A percentile compares a stretch with the other conserved stretches of the same genome.
Evolutionary conservation across 2,329 filamentous ascomycete species (phyloP).

Genomic region (Colletotrichum sp.): DNA sequence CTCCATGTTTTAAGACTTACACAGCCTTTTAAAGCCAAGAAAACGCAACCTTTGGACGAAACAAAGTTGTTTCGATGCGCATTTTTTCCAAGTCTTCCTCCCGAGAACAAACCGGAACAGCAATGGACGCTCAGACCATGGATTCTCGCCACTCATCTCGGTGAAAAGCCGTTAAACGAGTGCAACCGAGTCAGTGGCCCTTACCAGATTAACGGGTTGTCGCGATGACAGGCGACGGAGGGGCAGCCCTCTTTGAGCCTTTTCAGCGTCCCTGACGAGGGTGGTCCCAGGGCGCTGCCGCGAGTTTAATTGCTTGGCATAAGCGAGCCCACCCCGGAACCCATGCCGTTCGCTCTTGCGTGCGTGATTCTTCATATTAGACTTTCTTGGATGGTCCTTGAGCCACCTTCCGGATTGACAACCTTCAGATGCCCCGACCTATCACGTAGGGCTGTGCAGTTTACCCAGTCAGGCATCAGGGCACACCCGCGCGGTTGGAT

Average conservation of each 20-base stretch:
- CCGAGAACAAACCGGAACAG: neutral
- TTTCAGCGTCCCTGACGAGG: neutral
- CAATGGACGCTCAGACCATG: neutral
- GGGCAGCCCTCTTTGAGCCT: neutral
- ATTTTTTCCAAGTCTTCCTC: neutral
- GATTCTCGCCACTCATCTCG: neutral
- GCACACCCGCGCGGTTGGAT: neutral
- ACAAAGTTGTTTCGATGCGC: neutral
- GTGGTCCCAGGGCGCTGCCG: neutral
- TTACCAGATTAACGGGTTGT: neutral
- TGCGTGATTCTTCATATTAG: neutral
- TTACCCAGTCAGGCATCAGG: neutral
- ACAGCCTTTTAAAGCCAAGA: slow-evolving; percentile 5
- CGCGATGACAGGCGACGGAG: neutral
- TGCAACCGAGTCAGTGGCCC: neutral
- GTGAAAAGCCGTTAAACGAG: neutral
- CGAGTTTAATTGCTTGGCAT: neutral
- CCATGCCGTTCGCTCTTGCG: neutral
- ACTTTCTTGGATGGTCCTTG: neutral
- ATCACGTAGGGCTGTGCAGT: neutral
- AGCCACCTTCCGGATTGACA: neutral
- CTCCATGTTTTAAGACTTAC: neutral
- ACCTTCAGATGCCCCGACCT: neutral
- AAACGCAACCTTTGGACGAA: neutral
- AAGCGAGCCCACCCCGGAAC: neutral